Percentiles rank a stretch among this genome's conserved stretches.
Evolutionary conservation across 208 protist genomes (phyloP).

Genomic region (Leishmania lainsoni): DNA sequence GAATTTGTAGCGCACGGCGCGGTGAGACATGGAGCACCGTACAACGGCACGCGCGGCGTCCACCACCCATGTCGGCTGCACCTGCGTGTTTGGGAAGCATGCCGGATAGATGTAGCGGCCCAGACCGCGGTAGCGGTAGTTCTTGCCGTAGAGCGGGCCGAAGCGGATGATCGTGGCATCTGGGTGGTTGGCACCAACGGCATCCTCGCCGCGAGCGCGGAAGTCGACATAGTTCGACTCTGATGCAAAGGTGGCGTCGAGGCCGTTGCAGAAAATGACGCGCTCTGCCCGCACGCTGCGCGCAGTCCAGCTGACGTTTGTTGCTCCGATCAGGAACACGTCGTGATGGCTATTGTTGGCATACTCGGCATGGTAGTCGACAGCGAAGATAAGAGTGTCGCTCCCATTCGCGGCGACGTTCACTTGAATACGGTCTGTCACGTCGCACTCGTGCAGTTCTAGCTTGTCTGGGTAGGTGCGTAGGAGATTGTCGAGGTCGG

Average conservation of each 20-base stretch:
- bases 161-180: slow-evolving; percentile 91
- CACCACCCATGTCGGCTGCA: slow-evolving; percentile 93
- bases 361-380: slow-evolving; percentile 91
- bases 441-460: slow-evolving; percentile 92
- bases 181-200: slow-evolving; percentile 88
- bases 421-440: slow-evolving; percentile 91
- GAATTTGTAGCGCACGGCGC: slow-evolving; percentile 90
- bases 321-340: slow-evolving; percentile 87
- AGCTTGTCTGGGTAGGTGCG: slow-evolving; percentile 88
- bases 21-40: slow-evolving; percentile 78
- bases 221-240: slow-evolving; percentile 93
- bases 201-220: slow-evolving; percentile 88
- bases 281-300: slow-evolving; percentile 89
- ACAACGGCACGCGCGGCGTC: slow-evolving; percentile 88
- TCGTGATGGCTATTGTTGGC: slow-evolving; percentile 93
- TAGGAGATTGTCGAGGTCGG: slow-evolving; percentile 86
- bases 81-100: slow-evolving; percentile 82
- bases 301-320: slow-evolving; percentile 91
- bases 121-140: slow-evolving; percentile 90
- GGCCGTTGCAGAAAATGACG: slow-evolving; percentile 90
- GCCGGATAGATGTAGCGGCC: slow-evolving; percentile 91
- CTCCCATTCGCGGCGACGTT: slow-evolving; percentile 91
- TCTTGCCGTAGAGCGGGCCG: slow-evolving; percentile 87
- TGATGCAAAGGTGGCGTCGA: slow-evolving; percentile 92
- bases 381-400: slow-evolving; percentile 91